Evolutionary conservation across 2,329 filamentous ascomycete species (phyloP), one percentile per base, ranked within the genome.

Genomic region (Beauveria asiatica): DNA sequence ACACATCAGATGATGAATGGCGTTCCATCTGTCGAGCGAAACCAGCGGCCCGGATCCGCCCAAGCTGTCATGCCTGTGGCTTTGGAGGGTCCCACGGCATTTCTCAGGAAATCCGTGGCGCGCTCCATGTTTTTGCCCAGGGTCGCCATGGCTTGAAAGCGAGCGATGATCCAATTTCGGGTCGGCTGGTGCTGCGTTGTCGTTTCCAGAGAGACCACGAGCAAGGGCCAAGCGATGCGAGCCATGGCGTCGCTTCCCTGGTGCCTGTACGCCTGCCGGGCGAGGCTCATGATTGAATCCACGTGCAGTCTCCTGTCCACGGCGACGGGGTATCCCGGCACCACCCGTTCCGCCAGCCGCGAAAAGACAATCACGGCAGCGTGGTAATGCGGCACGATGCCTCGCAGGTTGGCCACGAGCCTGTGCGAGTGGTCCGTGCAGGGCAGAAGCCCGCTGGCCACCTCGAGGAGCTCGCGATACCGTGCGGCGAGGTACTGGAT

Each of bases 171-270:
- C 68, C 72, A 74, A 8, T 70, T 67, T 4, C 67, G 69, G 27
- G 73, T 67, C 2, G 70, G 61, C 2, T 65, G 61, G 33, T 72
- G 67, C n/a, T n/a, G n/a, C n/a, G n/a, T n/a, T 9, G 70, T 65
- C 5, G 70, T 73, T 62, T 73, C 72, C 5, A 75, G 63, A 5
- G 68, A 70, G 5, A 67, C 72, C 27, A 72, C 65, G 59, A 73
- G 72, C 13, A 74, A 62, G 6, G 71, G 70, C 70, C 71, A 73
- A 0, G 72, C 69, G 16, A 73, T 65, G 44, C 69, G 66, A 5
- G 68, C 61, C 49, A 73, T 67, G 6, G 69, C 67, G n/a, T 69
- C 65, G 13, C 70, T 65, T 7, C 71, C 71, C 6, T 68, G 67
- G 45, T 74, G 67, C 30, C 67, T 69, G 57, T 68, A 69, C 10